These are phyloP conservation scores for Psidium guajava DNA, from an alignment of 345 rosid genomes.

Conservation along the genomic window DNA sequence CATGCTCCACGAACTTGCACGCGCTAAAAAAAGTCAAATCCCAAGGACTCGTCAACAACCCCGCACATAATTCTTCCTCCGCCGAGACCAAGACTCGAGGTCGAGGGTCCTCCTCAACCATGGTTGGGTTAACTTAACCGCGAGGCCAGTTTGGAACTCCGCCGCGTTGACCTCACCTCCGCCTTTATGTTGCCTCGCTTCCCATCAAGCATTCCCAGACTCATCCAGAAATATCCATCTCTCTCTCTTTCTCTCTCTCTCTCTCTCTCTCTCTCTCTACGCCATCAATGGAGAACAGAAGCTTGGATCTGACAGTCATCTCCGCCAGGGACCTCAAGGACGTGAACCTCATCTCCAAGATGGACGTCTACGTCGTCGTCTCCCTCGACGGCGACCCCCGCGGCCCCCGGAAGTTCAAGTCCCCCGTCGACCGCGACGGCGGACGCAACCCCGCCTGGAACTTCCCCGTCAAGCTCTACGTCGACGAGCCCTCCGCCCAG, in stretches of 20 bases:
- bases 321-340: conserved; percentile 63
- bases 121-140: neutral
- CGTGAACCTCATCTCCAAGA: conserved; percentile 57
- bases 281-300: conserved; percentile 34
- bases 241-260: too few species aligned
- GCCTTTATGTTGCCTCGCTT: neutral
- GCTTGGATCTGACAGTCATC: conserved; percentile 51
- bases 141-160: neutral
- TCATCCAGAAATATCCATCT: neutral
- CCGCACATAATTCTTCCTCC: neutral
- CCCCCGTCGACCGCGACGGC: conserved; percentile 33
- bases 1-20: neutral
- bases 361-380: conserved; percentile 74
- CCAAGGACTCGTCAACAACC: neutral
- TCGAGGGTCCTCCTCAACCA: neutral
- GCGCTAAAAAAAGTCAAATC: neutral
- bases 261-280: neutral
- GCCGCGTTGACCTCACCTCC: neutral
- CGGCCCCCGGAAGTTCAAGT: conserved; percentile 27
- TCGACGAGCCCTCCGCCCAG: conserved; percentile 28
- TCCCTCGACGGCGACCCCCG: conserved; percentile 39
- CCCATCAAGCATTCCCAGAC: neutral
- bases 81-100: neutral
- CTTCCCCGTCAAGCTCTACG: conserved; percentile 42
- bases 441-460: conserved; percentile 64